These are phyloP conservation scores for Ganoderma lingzhi DNA, from an alignment of 1,284 basidiomycete genomes.

Conservation along the genomic window DNA sequence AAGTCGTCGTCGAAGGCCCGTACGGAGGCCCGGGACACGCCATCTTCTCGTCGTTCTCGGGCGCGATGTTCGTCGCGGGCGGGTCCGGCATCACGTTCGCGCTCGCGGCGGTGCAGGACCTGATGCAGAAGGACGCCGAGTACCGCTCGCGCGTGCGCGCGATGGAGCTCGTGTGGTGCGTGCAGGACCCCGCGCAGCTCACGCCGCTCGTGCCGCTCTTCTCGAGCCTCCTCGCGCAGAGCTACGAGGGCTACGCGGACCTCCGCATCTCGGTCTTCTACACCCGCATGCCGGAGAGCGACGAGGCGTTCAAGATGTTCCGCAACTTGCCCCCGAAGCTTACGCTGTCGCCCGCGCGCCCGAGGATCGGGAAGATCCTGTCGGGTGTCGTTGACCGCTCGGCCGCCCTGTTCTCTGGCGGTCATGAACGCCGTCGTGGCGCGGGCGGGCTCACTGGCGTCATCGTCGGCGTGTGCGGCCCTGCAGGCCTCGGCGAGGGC, in stretches of 20 bases:
- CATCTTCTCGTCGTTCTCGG: conserved; percentile 69
- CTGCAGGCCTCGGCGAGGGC: conserved; percentile 60
- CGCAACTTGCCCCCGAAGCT: conserved; percentile 52
- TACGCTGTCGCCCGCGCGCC: conserved; percentile 58
- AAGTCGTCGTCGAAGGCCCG: conserved; percentile 77
- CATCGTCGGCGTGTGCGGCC: conserved; percentile 75
- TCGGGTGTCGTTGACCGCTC: conserved; percentile 59
- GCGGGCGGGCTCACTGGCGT: conserved; percentile 60
- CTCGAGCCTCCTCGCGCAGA: conserved; percentile 56
- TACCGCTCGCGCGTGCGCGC: conserved; percentile 61
- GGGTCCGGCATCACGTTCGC: conserved; percentile 81
- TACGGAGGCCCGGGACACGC: conserved; percentile 74
- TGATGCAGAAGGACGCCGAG: conserved; percentile 63
- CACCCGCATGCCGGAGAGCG: conserved; percentile 57
- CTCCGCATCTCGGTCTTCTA: conserved; percentile 68
- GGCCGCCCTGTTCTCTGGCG: conserved; percentile 34
- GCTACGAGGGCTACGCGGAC: conserved; percentile 43
- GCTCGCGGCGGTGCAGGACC: conserved; percentile 68
- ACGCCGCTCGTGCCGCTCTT: conserved; percentile 63
- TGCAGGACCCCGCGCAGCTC: conserved; percentile 65
- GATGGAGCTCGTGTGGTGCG: conserved; percentile 74
- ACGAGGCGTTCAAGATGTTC: conserved; percentile 43
- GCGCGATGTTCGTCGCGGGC: conserved; percentile 71
- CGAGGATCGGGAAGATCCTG: conserved; percentile 54
- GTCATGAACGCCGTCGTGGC: conserved; percentile 29